These are phyloP conservation scores for Udeniomyces megalosporus DNA, from an alignment of 768 basidiomycete species.

Conservation along the genomic window DNA sequence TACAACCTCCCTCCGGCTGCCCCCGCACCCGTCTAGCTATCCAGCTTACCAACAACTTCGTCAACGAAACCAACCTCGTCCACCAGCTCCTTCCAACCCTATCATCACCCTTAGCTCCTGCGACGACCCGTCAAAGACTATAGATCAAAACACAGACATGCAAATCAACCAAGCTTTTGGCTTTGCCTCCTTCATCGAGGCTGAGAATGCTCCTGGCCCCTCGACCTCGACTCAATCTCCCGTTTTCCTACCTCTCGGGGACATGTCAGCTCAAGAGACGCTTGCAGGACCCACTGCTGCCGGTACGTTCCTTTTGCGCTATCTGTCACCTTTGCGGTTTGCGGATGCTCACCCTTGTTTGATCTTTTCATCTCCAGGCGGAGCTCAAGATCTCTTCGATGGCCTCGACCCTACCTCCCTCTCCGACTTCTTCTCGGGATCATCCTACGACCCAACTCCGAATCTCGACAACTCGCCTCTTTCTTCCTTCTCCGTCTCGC, in stretches of 20 bases:
- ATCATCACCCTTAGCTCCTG: background rate
- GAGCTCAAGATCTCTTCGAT: background rate
- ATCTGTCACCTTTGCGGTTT: background rate
- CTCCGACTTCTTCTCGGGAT: background rate
- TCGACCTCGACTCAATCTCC: background rate
- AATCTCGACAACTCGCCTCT: conserved; percentile 15
- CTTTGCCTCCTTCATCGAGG: conserved; percentile 2
- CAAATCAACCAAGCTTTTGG: conserved; percentile 10
- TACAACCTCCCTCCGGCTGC: background rate
- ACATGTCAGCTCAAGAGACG: background rate
- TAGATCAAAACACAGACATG: no score
- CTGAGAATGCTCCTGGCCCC: background rate
- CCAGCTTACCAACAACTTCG: conserved; percentile 3
- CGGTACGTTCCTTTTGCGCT: background rate
- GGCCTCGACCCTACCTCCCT: background rate
- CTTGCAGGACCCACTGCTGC: background rate
- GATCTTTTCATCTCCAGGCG: background rate
- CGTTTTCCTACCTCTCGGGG: background rate
- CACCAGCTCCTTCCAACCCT: background rate
- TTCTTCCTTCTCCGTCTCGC: conserved; percentile 11
- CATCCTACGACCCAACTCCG: conserved; percentile 9
- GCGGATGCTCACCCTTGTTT: background rate
- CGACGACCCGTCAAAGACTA: conserved; percentile 10
- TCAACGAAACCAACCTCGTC: background rate
- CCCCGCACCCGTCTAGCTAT: background rate